Evolutionary conservation across 148 eudicot genomes (phyloP).

Genomic region (Rheum nobile): DNA sequence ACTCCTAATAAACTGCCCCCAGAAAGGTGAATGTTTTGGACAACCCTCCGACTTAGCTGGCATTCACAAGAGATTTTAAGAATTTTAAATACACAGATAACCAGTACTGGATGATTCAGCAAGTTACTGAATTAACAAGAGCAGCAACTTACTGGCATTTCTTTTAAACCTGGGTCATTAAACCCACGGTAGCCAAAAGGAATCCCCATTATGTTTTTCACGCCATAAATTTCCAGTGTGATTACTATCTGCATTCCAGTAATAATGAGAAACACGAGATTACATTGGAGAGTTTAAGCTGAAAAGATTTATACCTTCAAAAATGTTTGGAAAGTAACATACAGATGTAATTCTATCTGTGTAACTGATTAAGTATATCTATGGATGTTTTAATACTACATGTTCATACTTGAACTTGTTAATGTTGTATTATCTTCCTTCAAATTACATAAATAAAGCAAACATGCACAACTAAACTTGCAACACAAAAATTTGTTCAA

Average conservation of each 20-base stretch:
- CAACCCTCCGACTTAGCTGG: constrained; percentile 89
- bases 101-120: neutral
- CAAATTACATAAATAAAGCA: neutral
- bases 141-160: constrained; percentile 62
- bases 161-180: constrained; percentile 48
- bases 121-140: neutral
- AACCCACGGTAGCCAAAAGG: constrained; percentile 98
- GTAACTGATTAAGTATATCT: neutral
- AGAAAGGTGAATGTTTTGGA: constrained; percentile 91
- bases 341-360: neutral
- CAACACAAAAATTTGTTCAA: neutral
- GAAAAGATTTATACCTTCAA: neutral
- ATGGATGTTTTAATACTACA: neutral
- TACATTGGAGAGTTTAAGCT: neutral
- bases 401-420: neutral
- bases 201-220: constrained; percentile 81
- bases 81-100: neutral
- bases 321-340: neutral
- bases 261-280: neutral
- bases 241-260: constrained; percentile 68
- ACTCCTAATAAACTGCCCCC: constrained; percentile 98
- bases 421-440: neutral
- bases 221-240: constrained; percentile 98
- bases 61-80: neutral
- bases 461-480: neutral